Percentiles rank a stretch among this genome's conserved stretches.
phyloP scores from a whole-genome alignment of 2,329 filamentous ascomycete genomes.

The Pyrenochaeta sp. region DNA sequence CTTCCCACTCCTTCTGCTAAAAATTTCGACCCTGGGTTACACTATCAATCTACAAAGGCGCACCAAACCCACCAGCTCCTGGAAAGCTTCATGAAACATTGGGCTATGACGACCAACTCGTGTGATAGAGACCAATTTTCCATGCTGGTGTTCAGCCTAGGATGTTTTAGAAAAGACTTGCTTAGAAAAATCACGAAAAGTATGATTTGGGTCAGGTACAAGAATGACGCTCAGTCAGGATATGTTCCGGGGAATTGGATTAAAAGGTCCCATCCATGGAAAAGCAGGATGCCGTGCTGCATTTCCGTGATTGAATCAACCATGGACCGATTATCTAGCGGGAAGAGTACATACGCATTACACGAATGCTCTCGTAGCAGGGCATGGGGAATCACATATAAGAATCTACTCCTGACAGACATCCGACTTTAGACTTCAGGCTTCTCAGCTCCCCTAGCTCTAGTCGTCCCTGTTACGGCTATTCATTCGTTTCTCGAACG shows the following conservation, averaged over 20 bases:
- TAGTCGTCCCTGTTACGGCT: conserved; percentile 14
- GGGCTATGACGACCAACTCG: conserved; percentile 1
- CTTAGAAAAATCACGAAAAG: background rate
- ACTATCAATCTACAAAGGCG: conserved; percentile 6
- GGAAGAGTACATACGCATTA: too few relatives aligned
- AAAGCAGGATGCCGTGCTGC: conserved; percentile 32
- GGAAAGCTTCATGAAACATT: background rate
- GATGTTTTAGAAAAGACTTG: background rate
- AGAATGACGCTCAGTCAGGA: conserved; percentile 1
- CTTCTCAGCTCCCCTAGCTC: conserved; percentile 10
- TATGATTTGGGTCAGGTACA: background rate
- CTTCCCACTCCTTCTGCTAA: conserved; percentile 8
- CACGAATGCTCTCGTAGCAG: conserved; percentile 2
- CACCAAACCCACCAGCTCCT: conserved; percentile 1
- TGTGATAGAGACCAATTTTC: background rate
- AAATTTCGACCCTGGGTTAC: conserved; percentile 12
- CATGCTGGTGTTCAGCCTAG: background rate
- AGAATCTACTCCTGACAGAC: conserved; percentile 5
- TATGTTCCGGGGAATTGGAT: conserved; percentile 1
- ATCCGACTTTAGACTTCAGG: conserved; percentile 1
- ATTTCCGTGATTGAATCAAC: conserved; percentile 21
- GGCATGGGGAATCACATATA: conserved; percentile 21
- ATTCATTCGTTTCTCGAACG: conserved; percentile 19
- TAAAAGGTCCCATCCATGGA: conserved; percentile 5
- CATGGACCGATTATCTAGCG: conserved; percentile 12